A percentile compares a stretch with the other conserved stretches of the same genome.
Evolutionary conservation across 2,329 filamentous ascomycete genomes (phyloP).

Genomic region (Ceratocystis alfenasii): DNA sequence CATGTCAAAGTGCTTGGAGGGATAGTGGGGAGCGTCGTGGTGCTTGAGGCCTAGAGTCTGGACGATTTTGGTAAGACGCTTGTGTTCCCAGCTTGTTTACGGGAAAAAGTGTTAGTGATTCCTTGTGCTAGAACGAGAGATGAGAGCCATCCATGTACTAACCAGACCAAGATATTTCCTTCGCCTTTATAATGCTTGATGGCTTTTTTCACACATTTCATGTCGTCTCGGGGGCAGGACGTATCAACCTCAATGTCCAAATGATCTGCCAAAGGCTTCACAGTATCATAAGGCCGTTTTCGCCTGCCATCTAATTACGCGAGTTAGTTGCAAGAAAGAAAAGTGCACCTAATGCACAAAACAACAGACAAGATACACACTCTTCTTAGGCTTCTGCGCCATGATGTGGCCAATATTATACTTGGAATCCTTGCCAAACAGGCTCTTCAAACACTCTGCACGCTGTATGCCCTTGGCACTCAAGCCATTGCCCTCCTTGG

Average conservation of each 20-base stretch:
- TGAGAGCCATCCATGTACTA: slow-evolving; percentile 18
- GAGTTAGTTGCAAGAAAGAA: background rate
- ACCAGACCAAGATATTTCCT: slow-evolving; percentile 49
- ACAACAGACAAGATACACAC: slow-evolving; percentile 26
- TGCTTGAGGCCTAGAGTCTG: slow-evolving; percentile 38
- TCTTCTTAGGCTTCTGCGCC: slow-evolving; percentile 41
- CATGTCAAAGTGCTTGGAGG: slow-evolving; percentile 38
- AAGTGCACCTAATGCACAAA: background rate
- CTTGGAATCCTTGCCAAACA: slow-evolving; percentile 40
- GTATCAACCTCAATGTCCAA: slow-evolving; percentile 44
- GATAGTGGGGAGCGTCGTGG: slow-evolving; percentile 37
- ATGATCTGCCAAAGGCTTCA: slow-evolving; percentile 43
- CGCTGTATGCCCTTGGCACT: slow-evolving; percentile 41
- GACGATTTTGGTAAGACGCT: slow-evolving; percentile 40
- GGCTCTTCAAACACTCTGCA: slow-evolving; percentile 45
- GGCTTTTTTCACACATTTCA: slow-evolving; percentile 40
- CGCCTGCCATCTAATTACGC: slow-evolving; percentile 36
- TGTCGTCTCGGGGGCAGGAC: slow-evolving; percentile 44
- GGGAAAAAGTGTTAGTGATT: slow-evolving; percentile 5
- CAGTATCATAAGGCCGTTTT: slow-evolving; percentile 44
- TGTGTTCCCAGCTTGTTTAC: slow-evolving; percentile 47
- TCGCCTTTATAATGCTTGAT: slow-evolving; percentile 37
- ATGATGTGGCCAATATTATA: slow-evolving; percentile 50
- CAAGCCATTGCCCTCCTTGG: slow-evolving; percentile 39
- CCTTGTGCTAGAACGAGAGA: background rate